A percentile compares a stretch with the other conserved stretches of the same genome.
phyloP scores from a whole-genome alignment of 2,329 filamentous ascomycete species.

The Verticillium longisporum region DNA sequence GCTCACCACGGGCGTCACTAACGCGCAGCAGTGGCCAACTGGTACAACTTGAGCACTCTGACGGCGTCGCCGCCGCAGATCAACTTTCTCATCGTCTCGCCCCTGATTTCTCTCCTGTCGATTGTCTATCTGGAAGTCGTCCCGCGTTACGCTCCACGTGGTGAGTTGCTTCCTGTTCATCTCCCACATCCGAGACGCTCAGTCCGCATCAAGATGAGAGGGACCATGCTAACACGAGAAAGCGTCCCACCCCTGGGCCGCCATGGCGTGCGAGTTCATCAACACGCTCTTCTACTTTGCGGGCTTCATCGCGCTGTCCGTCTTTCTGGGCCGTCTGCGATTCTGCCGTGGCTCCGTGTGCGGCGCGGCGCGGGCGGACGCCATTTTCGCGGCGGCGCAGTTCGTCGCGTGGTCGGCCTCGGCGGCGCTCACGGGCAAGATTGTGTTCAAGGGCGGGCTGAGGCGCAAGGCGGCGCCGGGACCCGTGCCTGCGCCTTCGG shows the following conservation, averaged over 20 bases:
- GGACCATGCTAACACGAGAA: slow-evolving; percentile 12
- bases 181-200: too few species aligned
- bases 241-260: slow-evolving; percentile 39
- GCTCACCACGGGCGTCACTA: not conserved
- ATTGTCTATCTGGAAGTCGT: slow-evolving; percentile 45
- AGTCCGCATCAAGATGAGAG: too few species aligned
- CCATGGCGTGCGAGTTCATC: slow-evolving; percentile 40
- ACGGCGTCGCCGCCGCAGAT: slow-evolving; percentile 47
- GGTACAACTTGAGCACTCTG: slow-evolving; percentile 50
- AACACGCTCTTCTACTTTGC: slow-evolving; percentile 53
- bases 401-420: slow-evolving; percentile 48
- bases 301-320: slow-evolving; percentile 51
- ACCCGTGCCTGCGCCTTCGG: slow-evolving; percentile 11
- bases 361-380: slow-evolving; percentile 44
- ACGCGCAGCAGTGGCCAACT: slow-evolving; percentile 46
- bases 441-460: slow-evolving; percentile 37
- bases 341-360: slow-evolving; percentile 54
- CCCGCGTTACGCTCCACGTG: slow-evolving; percentile 33
- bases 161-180: slow-evolving; percentile 16
- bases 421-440: slow-evolving; percentile 35
- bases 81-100: slow-evolving; percentile 50
- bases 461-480: slow-evolving; percentile 16
- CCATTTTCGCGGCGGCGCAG: slow-evolving; percentile 45
- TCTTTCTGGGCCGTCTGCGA: slow-evolving; percentile 47
- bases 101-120: slow-evolving; percentile 47